Percentiles rank a stretch among this genome's conserved stretches.
Conservation (phyloP, 192 early-diverging fungal genomes). For the Gonapodya prolifera region DNA sequence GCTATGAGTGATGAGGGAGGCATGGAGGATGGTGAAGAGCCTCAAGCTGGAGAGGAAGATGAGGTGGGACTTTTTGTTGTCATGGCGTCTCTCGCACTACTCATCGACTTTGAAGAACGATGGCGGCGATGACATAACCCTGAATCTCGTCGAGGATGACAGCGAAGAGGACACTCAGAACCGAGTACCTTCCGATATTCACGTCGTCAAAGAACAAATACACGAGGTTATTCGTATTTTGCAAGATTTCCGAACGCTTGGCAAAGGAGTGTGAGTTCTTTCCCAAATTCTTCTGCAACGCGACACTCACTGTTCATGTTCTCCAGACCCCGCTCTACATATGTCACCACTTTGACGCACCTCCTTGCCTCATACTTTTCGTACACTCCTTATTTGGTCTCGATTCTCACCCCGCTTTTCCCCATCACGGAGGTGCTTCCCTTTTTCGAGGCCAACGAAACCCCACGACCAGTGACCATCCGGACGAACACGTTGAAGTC, state of each 20-base stretch:
- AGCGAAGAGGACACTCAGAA: constrained; percentile 62
- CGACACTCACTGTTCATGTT: constrained; percentile 86
- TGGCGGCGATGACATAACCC: background rate
- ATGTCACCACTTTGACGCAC: constrained; percentile 68
- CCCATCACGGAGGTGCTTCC: constrained; percentile 54
- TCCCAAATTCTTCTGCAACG: constrained; percentile 79
- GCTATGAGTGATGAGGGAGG: constrained; percentile 18
- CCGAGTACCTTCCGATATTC: constrained; percentile 47
- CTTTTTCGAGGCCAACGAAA: constrained; percentile 99
- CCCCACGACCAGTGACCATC: constrained; percentile 87
- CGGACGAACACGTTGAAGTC: constrained; percentile 94
- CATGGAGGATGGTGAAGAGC: constrained; percentile 23
- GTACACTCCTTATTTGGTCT: background rate
- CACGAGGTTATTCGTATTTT: constrained; percentile 81
- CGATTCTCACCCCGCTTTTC: background rate
- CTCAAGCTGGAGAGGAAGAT: constrained; percentile 23
- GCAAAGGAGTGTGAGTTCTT: constrained; percentile 60
- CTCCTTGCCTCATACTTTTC: background rate
- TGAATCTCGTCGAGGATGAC: background rate
- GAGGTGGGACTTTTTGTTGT: constrained; percentile 14
- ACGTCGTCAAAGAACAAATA: constrained; percentile 71
- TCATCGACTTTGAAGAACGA: background rate
- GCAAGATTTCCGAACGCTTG: constrained; percentile 76
- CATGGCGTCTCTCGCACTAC: constrained; percentile 16
- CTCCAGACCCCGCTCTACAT: constrained; percentile 78